Percentiles rank a stretch among this genome's conserved stretches.
These are phyloP conservation scores for Hyaloscypha hepaticicola DNA, from an alignment of 495 filamentous ascomycete genomes.

Conservation along the genomic window DNA sequence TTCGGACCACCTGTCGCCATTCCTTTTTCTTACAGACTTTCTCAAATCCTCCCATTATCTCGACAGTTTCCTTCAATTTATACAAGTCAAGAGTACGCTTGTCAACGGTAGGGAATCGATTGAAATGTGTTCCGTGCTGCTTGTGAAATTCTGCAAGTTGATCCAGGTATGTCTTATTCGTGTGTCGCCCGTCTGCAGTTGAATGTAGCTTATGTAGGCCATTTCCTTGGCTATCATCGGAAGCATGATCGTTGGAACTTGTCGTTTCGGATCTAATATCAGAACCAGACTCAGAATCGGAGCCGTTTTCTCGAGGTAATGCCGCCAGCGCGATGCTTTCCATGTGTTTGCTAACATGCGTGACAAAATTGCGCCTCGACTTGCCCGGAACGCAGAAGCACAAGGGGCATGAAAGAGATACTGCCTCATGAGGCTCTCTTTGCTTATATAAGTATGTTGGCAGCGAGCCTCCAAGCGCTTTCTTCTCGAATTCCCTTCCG, in stretches of 20 bases:
- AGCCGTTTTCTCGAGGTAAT: constrained; percentile 23
- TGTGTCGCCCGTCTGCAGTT: no score
- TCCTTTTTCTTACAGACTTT: no score
- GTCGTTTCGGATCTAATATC: constrained; percentile 3
- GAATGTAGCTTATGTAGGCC: no score
- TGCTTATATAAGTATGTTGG: constrained; percentile 9
- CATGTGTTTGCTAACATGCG: constrained; percentile 32
- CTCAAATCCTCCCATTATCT: no score
- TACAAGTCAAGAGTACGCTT: no score
- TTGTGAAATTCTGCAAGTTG: no score
- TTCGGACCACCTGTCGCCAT: no score
- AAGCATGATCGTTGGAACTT: neutral
- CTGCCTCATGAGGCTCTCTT: constrained; percentile 1
- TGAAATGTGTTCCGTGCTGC: no score
- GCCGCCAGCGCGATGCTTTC: constrained; percentile 32
- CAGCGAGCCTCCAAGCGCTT: neutral
- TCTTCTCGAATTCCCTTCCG: neutral
- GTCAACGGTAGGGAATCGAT: no score
- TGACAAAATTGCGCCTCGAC: constrained; percentile 24
- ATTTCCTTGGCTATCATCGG: no score
- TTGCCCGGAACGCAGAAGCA: constrained; percentile 12
- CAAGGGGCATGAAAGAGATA: constrained; percentile 20
- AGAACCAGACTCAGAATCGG: constrained; percentile 18
- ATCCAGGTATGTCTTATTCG: no score
- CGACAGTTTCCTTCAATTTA: no score